Evolutionary conservation across 2,329 filamentous ascomycete genomes (phyloP), one percentile per base, ranked within the genome.

Genomic region (Aspergillus awamori): DNA sequence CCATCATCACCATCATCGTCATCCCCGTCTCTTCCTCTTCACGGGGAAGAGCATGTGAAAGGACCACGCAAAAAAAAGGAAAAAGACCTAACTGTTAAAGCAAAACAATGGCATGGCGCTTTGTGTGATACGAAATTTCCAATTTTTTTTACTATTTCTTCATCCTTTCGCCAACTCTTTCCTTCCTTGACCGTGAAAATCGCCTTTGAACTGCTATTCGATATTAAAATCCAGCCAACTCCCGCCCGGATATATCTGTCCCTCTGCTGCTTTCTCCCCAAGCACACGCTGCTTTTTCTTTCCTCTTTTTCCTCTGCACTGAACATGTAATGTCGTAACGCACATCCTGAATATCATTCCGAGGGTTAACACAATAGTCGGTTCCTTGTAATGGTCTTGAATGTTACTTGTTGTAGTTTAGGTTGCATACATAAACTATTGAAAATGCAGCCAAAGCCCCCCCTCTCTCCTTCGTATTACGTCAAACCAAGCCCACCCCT

Each of bases 91-190:
- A 36, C 60, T 63, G 63, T 66, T 62, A 64, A 69, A 65, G 56
- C 60, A 62, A 68, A 68, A 63, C 61, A 69, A 68, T 70, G 68
- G 67, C 66, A 69, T 70, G 65, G 68, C 66, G 67, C 66, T 67
- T 65, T 68, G 64, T 69, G 67, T 68, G 67, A 68, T 69, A 67
- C 60, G 62, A 65, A 65, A 61, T 58, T 55, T 59, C 60, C 47
- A 59, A 36, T 36, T 36, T 62, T 62, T 58, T 53, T 67, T 60
- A 64, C 51, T 65, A 63, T 60, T 58, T 64, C 41, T 53, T 49
- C 53, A 53, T 51, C 53, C 47, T 33, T 57, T 38, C 48, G 38
- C 28, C 33, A 26, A n/a, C 38, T 54, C 15, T 47, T 59, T 47
- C 22, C 8, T 47, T 30, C 47, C 36, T 8, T 22, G 15, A 15